A percentile compares a stretch with the other conserved stretches of the same genome.
Conservation (phyloP, 768 basidiomycete species). For the Termitomyces eurrhizus region DNA sequence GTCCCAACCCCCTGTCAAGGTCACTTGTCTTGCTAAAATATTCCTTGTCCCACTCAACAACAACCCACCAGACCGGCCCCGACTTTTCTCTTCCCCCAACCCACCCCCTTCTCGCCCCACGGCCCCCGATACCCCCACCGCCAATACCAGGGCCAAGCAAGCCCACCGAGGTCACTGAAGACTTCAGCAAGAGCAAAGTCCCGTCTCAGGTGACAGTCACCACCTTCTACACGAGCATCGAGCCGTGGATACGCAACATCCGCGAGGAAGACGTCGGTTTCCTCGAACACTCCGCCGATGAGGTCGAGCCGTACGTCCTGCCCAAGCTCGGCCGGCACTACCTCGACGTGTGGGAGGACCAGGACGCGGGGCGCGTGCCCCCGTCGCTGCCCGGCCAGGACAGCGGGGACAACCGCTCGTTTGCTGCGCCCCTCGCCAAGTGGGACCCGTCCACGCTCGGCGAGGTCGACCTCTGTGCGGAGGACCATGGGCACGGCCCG, state of each 20-base stretch:
- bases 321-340: conserved; percentile 89
- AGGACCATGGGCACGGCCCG: conserved; percentile 82
- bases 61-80: conserved; percentile 35
- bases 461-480: conserved; percentile 65
- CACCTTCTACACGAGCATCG: conserved; percentile 86
- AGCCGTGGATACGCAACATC: conserved; percentile 84
- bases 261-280: conserved; percentile 96
- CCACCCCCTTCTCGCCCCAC: conserved; percentile 50
- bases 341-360: conserved; percentile 89
- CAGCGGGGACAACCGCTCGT: conserved; percentile 28
- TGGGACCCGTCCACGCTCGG: conserved; percentile 82
- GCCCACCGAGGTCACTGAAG: conserved; percentile 79
- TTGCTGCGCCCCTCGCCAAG: conserved; percentile 54
- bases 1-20: conserved; percentile 20
- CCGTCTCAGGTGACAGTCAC: conserved; percentile 65
- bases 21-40: conserved; percentile 19
- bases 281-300: conserved; percentile 87
- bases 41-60: neutral
- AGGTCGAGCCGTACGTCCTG: conserved; percentile 81
- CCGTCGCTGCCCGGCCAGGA: conserved; percentile 22
- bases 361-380: conserved; percentile 56
- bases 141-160: conserved; percentile 81
- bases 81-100: conserved; percentile 60
- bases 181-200: conserved; percentile 82
- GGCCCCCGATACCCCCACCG: conserved; percentile 58